Evolutionary conservation across 179 eudicot species (phyloP).

Genomic region (Spergularia azorica): DNA sequence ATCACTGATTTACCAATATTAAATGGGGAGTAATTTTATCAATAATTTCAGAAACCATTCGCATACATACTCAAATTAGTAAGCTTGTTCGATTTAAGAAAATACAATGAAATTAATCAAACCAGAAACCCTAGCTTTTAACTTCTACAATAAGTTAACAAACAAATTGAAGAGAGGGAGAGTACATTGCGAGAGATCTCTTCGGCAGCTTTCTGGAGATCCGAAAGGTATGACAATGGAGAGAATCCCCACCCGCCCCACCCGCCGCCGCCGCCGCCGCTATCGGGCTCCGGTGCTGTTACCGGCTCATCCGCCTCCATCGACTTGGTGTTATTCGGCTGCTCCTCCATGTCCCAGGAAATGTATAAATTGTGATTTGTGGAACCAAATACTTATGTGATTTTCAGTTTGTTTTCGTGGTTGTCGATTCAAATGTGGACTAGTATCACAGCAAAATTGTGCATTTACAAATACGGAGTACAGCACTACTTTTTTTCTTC

Average conservation of each 20-base stretch:
- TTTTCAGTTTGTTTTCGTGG: too few relatives aligned
- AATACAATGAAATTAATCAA: neutral
- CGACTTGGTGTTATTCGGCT: neutral
- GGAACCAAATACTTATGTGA: too few relatives aligned
- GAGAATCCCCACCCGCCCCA: conserved; percentile 97
- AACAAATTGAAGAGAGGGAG: conserved; percentile 9
- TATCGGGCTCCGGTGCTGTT: neutral
- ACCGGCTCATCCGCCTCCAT: neutral
- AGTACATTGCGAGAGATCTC: conserved; percentile 97
- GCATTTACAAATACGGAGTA: too few relatives aligned
- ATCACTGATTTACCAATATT: too few relatives aligned
- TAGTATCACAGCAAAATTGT: too few relatives aligned
- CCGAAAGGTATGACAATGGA: conserved; percentile 72
- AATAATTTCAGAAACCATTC: too few relatives aligned
- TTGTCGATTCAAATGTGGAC: too few relatives aligned
- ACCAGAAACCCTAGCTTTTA: neutral
- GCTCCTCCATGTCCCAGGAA: neutral
- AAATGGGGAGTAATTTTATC: too few relatives aligned
- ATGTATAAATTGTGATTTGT: too few relatives aligned
- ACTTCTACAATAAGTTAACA: neutral
- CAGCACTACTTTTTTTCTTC: too few relatives aligned
- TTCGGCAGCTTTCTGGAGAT: conserved; percentile 96
- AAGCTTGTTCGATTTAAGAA: neutral
- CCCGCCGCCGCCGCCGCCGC: conserved; percentile 32
- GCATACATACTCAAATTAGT: neutral